phyloP scores from a whole-genome alignment of 805 yeast genomes.

The Cyberlindnera euphorbiae region DNA sequence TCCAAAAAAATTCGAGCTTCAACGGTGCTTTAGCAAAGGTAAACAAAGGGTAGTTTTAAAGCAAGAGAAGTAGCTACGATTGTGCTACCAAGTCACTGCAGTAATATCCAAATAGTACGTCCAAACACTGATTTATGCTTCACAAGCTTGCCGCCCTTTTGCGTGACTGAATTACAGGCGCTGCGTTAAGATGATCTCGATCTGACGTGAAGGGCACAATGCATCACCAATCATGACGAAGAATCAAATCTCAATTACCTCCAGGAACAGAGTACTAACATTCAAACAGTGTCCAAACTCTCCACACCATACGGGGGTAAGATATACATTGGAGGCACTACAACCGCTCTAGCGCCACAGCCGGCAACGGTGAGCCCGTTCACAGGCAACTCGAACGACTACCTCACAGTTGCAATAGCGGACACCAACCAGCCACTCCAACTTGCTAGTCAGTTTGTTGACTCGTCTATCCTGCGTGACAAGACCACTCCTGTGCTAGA shows the following conservation, averaged over 20 bases:
- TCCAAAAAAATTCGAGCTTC: not conserved
- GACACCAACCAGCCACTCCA: conserved; percentile 36
- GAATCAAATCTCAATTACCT: too few relatives aligned
- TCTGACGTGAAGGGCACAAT: too few relatives aligned
- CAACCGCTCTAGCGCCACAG: conserved; percentile 7
- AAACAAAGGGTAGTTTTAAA: not conserved
- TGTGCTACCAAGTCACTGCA: too few relatives aligned
- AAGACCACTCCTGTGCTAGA: conserved; percentile 52
- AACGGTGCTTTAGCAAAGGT: not conserved
- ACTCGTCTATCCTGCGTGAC: conserved; percentile 53
- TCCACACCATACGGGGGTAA: conserved; percentile 23
- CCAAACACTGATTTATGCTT: too few relatives aligned
- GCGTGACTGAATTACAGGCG: too few relatives aligned
- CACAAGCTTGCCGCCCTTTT: too few relatives aligned
- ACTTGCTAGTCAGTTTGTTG: conserved; percentile 60
- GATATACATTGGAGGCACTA: conserved; percentile 12
- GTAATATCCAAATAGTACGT: too few relatives aligned
- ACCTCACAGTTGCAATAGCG: conserved; percentile 28
- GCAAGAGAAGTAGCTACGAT: too few relatives aligned
- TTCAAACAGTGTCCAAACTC: conserved; percentile 19
- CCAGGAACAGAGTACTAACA: not conserved
- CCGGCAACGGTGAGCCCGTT: conserved; percentile 11
- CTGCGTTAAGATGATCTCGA: too few relatives aligned
- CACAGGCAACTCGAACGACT: conserved; percentile 25
- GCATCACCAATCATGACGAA: too few relatives aligned